Base-by-base conservation (phyloP, 1,284 basidiomycete species). In the Entoloma clypeatum region DNA sequence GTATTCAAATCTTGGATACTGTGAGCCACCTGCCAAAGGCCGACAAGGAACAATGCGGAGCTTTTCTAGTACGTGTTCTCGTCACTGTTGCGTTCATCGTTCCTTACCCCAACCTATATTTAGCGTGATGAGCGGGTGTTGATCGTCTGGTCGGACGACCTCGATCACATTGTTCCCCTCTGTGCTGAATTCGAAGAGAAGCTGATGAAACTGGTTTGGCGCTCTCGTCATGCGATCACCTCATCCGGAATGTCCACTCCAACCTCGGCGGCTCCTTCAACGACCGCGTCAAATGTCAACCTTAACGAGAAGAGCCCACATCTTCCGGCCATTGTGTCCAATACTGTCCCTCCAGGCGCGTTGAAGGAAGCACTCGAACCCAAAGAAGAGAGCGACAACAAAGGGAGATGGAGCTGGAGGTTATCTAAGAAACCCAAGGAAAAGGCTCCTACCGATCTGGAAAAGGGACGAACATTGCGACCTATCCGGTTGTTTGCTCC, bases 1-100 rank as follows among this genome's bases (percentile, higher is more conserved):
- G 80, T 4, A 84, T 85, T 41, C 81, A 85, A 59, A 74, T 85
- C 38, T 55, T 85, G 9, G 77, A 84, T 42, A 74, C 68, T 17
- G 79, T 89, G 56, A 57, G 60, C 32, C 68, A 77, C 47, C 68
- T 91, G 3, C 76, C 79, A 4, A 69, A 72, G 16, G 86, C 86
- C 1, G 78, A 89, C 56, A 88, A 86, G 62, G 85, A 89, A 51
- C 87, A 91, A 55, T 84, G 85, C 47, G 87, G 79, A n/a, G 86
- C 86, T 14, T 91, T 92, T 62, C 75, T 91, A 45, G 81, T 83
- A 52, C 51, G 73, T 67, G 37, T 36, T 34, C 30, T 36, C 36
- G 31, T 27, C 36, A 25, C 14, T 19, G 27, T 40, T 28, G 40
- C 10, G 40, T 24, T 16, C 23, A 7, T 7, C 14, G 4, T 34